Percentiles rank a stretch among this genome's conserved stretches.
Conservation (phyloP, 2,329 filamentous ascomycete genomes). For the Coleophoma eucalyptorum region DNA sequence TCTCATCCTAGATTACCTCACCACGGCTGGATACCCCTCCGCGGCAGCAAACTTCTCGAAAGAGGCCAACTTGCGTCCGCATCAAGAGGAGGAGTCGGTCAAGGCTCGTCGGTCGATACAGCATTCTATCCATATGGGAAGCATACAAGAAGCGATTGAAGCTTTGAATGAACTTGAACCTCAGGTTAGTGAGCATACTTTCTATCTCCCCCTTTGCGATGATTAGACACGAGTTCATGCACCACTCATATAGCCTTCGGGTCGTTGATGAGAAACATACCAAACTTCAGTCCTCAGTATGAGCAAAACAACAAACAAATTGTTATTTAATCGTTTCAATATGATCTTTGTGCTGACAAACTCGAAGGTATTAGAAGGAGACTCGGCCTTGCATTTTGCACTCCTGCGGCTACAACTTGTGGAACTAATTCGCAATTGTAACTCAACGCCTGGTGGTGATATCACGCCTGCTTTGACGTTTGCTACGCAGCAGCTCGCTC, state of each 20-base stretch:
- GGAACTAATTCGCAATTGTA: slow-evolving; percentile 82
- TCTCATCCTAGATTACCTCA: slow-evolving; percentile 93
- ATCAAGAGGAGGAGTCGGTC: slow-evolving; percentile 70
- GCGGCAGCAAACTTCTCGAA: slow-evolving; percentile 91
- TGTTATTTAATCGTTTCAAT: not conserved
- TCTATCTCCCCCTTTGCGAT: slow-evolving; percentile 48
- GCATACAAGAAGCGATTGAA: slow-evolving; percentile 82
- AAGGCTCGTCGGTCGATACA: slow-evolving; percentile 77
- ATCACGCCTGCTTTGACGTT: slow-evolving; percentile 77
- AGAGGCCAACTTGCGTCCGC: slow-evolving; percentile 82
- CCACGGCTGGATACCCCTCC: slow-evolving; percentile 89
- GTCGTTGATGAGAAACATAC: slow-evolving; percentile 85
- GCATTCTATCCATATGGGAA: slow-evolving; percentile 78
- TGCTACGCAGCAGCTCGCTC: slow-evolving; percentile 81
- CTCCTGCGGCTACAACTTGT: slow-evolving; percentile 88
- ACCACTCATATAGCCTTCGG: slow-evolving; percentile 95
- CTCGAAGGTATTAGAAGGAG: slow-evolving; percentile 76
- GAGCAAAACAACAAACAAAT: slow-evolving; percentile 44
- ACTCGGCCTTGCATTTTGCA: slow-evolving; percentile 83
- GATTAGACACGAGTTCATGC: slow-evolving; percentile 99
- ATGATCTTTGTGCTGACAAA: slow-evolving; percentile 9
- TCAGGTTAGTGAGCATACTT: slow-evolving; percentile 60
- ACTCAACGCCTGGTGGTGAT: slow-evolving; percentile 61
- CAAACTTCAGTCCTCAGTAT: slow-evolving; percentile 83
- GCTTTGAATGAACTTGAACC: slow-evolving; percentile 86